Evolutionary conservation across 75 land plant genomes (phyloP).

Genomic region (Pinus tabuliformis): DNA sequence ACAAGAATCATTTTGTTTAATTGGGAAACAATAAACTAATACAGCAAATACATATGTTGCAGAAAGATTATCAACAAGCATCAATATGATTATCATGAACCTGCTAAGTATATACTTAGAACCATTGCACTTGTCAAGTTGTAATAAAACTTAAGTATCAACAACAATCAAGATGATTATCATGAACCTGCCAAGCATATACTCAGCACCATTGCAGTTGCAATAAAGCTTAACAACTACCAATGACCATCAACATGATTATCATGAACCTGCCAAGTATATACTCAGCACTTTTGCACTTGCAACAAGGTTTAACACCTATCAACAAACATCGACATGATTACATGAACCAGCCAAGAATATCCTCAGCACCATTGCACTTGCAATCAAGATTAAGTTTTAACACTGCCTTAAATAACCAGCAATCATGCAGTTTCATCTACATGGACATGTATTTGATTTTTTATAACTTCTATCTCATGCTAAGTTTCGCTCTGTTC

Average conservation of each 20-base stretch:
- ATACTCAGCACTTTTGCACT: neutral
- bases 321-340: neutral
- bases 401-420: neutral
- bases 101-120: neutral
- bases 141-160: no score
- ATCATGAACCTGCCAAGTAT: neutral
- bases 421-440: no score
- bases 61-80: neutral
- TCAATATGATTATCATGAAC: neutral
- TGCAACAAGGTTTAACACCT: neutral
- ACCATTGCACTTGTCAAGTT: neutral
- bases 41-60: no score
- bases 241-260: neutral
- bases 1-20: no score
- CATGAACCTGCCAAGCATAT: no score
- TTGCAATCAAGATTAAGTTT: neutral
- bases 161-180: no score
- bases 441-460: neutral
- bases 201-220: no score
- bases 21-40: no score
- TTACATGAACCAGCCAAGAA: no score
- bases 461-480: neutral
- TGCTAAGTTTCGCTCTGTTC: neutral
- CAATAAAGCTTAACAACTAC: neutral
- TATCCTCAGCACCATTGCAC: no score